Base-by-base conservation (phyloP, 2,329 filamentous ascomycete genomes). In the Coleophoma eucalyptorum region DNA sequence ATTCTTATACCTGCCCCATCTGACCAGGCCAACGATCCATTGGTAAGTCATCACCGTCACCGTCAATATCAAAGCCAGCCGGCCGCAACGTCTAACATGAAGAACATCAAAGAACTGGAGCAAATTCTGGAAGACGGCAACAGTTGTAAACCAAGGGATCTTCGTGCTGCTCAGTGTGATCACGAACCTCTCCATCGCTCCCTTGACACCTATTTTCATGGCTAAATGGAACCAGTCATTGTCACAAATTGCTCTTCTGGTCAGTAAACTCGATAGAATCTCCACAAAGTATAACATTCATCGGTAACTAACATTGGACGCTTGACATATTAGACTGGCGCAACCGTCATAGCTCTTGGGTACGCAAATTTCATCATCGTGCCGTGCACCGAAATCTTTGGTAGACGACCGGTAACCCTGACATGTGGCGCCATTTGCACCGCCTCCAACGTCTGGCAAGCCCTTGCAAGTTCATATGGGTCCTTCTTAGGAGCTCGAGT, bases 401-500 rank as follows among this genome's bases (percentile, higher is more conserved):
- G 73, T 13, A 72, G 74, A 49, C 63, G 73, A 3, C 70, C 72
- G 2, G 63, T 74, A 7, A 70, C 73, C 51, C 69, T 76, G 20
- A 59, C 72, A 47, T 62, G 66, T 5, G 66, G 64, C 8, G 53
- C 70, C 4, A 56, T 77, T 26, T 69, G 73, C 16, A 65, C 66
- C 15, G 53, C 64, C 10, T 66, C 65, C 34, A 72, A 68, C 46
- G 65, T 76, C 8, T 76, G 72, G 73, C 72, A 79, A 47, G 81
- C 81, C 0, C 66, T 67, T 44, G 79, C 82, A 2, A 74, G 67
- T 19, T 74, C 71, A 0, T 84, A 85, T 58, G 67, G 70, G 45
- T 78, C 75, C 41, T 84, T 84, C 61, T 82, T 85, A 78, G 82
- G 79, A 3, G 71, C 72, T 18, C 65, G 73, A 21, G 67, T 71